Evolutionary conservation across 2,329 filamentous ascomycete genomes (phyloP).

Genomic region (Ambrosiella xylebori): DNA sequence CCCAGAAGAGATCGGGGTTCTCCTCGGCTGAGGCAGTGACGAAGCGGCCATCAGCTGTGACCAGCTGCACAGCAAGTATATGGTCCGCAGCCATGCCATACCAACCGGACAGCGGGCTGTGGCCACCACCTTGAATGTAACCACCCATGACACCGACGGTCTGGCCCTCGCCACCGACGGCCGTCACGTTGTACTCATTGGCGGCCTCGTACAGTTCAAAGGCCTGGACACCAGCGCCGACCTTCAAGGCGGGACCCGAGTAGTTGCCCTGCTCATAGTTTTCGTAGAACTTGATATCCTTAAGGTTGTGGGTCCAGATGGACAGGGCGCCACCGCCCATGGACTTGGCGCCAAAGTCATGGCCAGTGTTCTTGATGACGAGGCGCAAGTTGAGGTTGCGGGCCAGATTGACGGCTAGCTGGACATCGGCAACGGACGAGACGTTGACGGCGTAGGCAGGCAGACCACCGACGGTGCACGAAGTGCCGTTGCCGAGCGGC

Average conservation of each 20-base stretch:
- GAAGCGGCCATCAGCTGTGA: conserved; percentile 28
- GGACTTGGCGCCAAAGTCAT: conserved; percentile 29
- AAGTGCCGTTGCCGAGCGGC: conserved; percentile 16
- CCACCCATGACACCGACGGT: conserved; percentile 38
- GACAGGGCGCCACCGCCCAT: conserved; percentile 24
- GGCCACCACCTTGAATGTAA: conserved; percentile 39
- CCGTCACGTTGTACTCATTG: conserved; percentile 18
- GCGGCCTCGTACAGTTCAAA: conserved; percentile 25
- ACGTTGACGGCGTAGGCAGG: conserved; percentile 26
- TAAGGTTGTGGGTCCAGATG: conserved; percentile 24
- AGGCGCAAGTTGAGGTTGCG: conserved; percentile 29
- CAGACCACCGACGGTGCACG: conserved; percentile 25
- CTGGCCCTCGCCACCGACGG: conserved; percentile 19
- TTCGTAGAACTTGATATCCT: conserved; percentile 25
- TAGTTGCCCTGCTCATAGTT: conserved; percentile 27
- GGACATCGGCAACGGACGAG: conserved; percentile 26
- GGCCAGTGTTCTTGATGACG: conserved; percentile 35
- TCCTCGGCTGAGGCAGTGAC: conserved; percentile 25
- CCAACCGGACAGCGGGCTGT: conserved; percentile 25
- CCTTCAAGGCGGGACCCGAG: conserved; percentile 31
- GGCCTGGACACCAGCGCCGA: conserved; percentile 36
- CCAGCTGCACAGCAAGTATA: conserved; percentile 29
- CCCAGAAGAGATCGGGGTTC: conserved; percentile 33
- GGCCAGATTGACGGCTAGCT: conserved; percentile 30
- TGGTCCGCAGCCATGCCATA: conserved; percentile 32